Evolutionary conservation across 2,329 filamentous ascomycete genomes (phyloP).

Genomic region (Dothidotthia symphoricarpi): DNA sequence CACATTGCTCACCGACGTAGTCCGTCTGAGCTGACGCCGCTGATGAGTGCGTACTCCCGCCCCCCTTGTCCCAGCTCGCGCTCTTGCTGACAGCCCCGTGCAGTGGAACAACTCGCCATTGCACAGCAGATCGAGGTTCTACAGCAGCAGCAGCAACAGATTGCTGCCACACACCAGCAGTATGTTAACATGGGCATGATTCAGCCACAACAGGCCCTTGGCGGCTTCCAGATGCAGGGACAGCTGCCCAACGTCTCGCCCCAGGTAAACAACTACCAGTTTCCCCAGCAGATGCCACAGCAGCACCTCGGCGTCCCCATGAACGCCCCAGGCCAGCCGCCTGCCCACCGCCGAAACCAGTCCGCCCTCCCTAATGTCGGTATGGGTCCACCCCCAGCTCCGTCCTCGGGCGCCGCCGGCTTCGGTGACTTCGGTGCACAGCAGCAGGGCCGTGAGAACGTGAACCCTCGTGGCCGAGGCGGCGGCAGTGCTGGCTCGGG

Average conservation of each 20-base stretch:
- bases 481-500: conserved; percentile 65
- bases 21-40: conserved; percentile 92
- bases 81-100: conserved; percentile 23
- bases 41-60: conserved; percentile 81
- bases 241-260: conserved; percentile 76
- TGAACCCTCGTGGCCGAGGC: conserved; percentile 68
- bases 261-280: conserved; percentile 80
- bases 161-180: conserved; percentile 93
- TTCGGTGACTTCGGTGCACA: conserved; percentile 76
- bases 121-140: conserved; percentile 97
- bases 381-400: conserved; percentile 87
- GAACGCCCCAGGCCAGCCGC: conserved; percentile 73
- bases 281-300: conserved; percentile 64
- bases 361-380: conserved; percentile 91
- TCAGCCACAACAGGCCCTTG: conserved; percentile 76
- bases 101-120: conserved; percentile 96
- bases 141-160: conserved; percentile 97
- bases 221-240: conserved; percentile 59
- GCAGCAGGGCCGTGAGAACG: conserved; percentile 67
- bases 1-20: conserved; percentile 97
- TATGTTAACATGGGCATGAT: conserved; percentile 98
- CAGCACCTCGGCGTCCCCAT: conserved; percentile 66
- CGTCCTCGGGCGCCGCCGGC: conserved; percentile 81
- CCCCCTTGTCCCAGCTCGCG: conserved; percentile 4
- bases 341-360: conserved; percentile 94